Conservation (phyloP, 345 rosid species). For the Heritiera fomes region DNA sequence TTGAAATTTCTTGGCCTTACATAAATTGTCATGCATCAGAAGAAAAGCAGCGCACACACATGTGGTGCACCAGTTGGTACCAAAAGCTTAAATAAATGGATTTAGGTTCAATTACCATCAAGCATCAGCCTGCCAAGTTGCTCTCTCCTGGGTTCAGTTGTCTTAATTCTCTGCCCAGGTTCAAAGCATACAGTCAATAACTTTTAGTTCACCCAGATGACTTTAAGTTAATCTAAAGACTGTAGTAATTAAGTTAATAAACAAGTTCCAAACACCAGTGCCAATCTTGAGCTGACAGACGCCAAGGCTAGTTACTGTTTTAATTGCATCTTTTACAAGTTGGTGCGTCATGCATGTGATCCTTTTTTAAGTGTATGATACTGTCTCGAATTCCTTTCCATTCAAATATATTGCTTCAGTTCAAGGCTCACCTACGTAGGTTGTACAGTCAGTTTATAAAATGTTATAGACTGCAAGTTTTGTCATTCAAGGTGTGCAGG, state of each 20-base stretch:
- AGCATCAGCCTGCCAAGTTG: not conserved
- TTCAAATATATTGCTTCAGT: not conserved
- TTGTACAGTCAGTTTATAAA: not conserved
- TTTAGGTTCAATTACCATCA: not conserved
- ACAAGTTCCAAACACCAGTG: not conserved
- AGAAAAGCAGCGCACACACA: not conserved
- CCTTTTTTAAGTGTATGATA: not conserved
- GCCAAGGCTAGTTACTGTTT: not conserved
- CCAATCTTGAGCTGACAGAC: not conserved
- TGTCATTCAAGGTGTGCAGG: not conserved
- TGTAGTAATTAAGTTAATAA: not conserved
- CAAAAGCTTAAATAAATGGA: not conserved
- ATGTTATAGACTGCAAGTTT: not conserved
- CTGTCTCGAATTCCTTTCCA: not conserved
- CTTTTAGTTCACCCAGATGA: not conserved
- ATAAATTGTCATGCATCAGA: not conserved
- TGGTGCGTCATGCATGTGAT: not conserved
- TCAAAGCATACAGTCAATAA: not conserved
- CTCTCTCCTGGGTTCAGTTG: not conserved
- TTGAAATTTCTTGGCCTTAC: not conserved
- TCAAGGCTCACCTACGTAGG: not conserved
- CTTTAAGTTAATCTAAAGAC: not conserved
- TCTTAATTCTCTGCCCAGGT: not conserved
- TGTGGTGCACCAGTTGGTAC: not conserved
- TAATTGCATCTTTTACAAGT: not conserved